Evolutionary conservation across 1,284 basidiomycete genomes (phyloP), one percentile per base, ranked within the genome.

Genomic region (Cryptococcus hybrid): DNA sequence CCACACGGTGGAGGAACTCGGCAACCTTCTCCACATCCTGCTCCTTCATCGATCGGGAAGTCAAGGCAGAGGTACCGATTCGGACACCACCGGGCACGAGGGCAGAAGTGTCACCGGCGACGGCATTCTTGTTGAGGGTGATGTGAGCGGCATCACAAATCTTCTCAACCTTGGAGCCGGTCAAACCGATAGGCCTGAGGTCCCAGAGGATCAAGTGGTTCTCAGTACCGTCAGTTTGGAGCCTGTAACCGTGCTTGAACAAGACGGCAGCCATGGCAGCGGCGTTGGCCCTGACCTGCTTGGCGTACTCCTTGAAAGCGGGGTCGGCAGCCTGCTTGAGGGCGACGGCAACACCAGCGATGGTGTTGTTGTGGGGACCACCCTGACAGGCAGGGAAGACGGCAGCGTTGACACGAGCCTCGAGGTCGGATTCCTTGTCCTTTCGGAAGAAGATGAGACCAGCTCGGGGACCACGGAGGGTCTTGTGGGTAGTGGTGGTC

Each of bases 331-430:
- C 96, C 80, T 99, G 96, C 75, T 89, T 88, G 65, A 99, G 87
- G n/a, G 96, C 84, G 18, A 94, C 95, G 56, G 94, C 94, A 66
- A 99, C 85, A 76, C 87, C 92, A 54, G 95, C 95, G 62, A 99
- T 99, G 66, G 96, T 93, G 83, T 98, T 95, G 84, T 99, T 99
- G 84, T 99, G 96, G 51, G 96, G 96, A 53, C 96, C 96, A 81
- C 96, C 96, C 82, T 99, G 96, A 86, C 95, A 99, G 47, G 96
- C 96, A 57, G 96, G 96, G 88, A 99, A 99, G 68, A 99, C 96
- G 62, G 96, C 93, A 49, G 94, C 91, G 79, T 99, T 99, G 73
- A 99, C 88, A 57, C 92, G 89, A 54, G 89, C 89, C 84, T 99
- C 95, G 55, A 99, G 85, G 73, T 97, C 85, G 64, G 79, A 61